Evolutionary conservation across 2,329 filamentous ascomycete genomes (phyloP), one percentile per base, ranked within the genome.

Genomic region (Zalaria obscura): DNA sequence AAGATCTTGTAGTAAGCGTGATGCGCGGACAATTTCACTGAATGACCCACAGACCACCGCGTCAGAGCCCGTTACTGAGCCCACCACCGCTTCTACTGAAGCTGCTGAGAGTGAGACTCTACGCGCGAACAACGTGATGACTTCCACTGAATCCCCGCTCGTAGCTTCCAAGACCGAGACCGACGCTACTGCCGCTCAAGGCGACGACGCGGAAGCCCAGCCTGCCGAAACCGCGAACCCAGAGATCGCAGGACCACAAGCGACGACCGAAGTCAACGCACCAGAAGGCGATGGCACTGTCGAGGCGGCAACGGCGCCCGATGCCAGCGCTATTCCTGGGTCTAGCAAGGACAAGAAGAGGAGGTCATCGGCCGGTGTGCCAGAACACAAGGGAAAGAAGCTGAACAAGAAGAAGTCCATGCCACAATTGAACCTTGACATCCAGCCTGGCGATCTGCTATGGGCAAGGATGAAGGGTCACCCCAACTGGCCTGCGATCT

Each of bases 401-500:
- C 69, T 87, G 47, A 91, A 78, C 68, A 85, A 81, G 68, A 94
- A 91, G 70, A 83, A 78, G 58, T 88, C 83, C 38, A 80, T 79
- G 64, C 71, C 73, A 47, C 79, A 80, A 41, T 59, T 71, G 35
- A 65, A 68, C 52, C 71, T 85, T 40, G 76, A 94, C 57, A 88
- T 85, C 48, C 73, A 93, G 67, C 84, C 91, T 4, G 91, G 93
- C 51, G 82, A 96, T 54, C 83, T 88, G 64, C 96, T 83, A 65
- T 79, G 93, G 57, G 86, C 93, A 49, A 84, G 88, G 61, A 78
- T 98, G 62, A 94, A 93, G 70, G 91, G 89, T 45, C 93, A 85
- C 62, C 85, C 91, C 28, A 80, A 85, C 33, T 98, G 91, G 91
- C 91, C 91, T 10, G 81, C 86, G 41, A 83, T 98, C 57, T 78